These are phyloP conservation scores for Plasmopara halstedii DNA, from an alignment of 352 stramenopile species.

Conservation along the genomic window DNA sequence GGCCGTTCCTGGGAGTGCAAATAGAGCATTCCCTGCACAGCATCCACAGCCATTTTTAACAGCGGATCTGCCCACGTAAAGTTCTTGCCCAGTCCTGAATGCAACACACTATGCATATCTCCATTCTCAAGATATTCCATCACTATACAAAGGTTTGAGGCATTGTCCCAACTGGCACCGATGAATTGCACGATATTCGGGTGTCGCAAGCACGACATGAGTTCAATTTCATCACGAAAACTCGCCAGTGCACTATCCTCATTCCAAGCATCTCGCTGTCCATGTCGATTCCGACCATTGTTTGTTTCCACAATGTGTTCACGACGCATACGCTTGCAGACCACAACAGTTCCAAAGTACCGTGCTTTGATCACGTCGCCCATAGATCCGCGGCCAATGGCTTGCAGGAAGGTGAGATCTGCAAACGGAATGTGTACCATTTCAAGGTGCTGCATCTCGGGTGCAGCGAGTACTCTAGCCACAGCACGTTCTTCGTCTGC, in stretches of 20 bases:
- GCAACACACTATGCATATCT: constrained; percentile 81
- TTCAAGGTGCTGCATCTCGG: constrained; percentile 70
- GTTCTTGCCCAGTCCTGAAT: constrained; percentile 67
- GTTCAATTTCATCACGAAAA: constrained; percentile 81
- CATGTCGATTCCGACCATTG: constrained; percentile 8
- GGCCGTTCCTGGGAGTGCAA: constrained; percentile 77
- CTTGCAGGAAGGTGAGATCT: constrained; percentile 75
- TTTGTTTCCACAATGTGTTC: constrained; percentile 63
- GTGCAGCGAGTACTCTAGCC: constrained; percentile 49
- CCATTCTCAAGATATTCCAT: constrained; percentile 89
- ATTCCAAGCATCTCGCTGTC: constrained; percentile 10
- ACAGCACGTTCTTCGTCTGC: constrained; percentile 72
- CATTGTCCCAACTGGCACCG: constrained; percentile 83
- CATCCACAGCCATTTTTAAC: constrained; percentile 83
- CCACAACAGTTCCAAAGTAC: constrained; percentile 82
- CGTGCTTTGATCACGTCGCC: constrained; percentile 85
- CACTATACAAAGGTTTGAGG: constrained; percentile 83
- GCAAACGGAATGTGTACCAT: constrained; percentile 78
- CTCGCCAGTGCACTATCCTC: constrained; percentile 42
- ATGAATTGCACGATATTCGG: constrained; percentile 89
- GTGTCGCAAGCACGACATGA: constrained; percentile 81
- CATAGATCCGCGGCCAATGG: constrained; percentile 73
- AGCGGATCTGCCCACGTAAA: constrained; percentile 82
- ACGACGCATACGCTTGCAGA: constrained; percentile 83
- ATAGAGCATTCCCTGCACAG: constrained; percentile 83